Evolutionary conservation across 768 basidiomycete genomes (phyloP), one percentile per base, ranked within the genome.

Genomic region (Fomitopsis serialis): DNA sequence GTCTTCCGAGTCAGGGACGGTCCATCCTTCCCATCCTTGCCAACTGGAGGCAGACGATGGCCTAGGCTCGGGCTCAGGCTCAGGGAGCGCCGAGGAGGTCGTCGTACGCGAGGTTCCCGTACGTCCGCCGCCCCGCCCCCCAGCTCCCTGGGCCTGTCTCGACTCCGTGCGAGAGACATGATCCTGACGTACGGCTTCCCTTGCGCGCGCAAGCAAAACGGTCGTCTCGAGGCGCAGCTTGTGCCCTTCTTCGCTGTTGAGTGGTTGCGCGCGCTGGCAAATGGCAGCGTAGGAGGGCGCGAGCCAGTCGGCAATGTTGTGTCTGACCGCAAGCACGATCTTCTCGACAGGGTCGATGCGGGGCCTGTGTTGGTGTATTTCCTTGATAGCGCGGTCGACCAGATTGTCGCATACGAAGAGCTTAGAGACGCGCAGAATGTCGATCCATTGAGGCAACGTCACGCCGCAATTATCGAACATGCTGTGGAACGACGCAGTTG

Each of bases 281-380:
- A 75, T 56, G 3, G 65, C 63, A 21, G 58, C 59, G 50, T 73
- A 73, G 17, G 73, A 70, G 0, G 69, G 64, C 3, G 55, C 45
- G 10, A 71, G 61, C 75, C 74, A 76, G 29, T 63, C 55, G 9
- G 55, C 58, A n/a, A 75, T 60, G 29, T 69, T 62, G 50, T 69
- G 66, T 48, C 66, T 63, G 29, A 61, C 59, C 3, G 73, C 74
- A 5, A 76, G 63, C 9, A 57, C 57, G 19, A 75, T 63, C 49
- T 64, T 63, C 17, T 66, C 59, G 22, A 71, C 58, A 9, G 70
- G 66, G 34, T 68, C 60, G 2, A 67, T 48, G 24, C 23, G 47
- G 25, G 53, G 52, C 24, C 56, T 52, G 44, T 27, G 42, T 1
- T 45, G 21, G 2, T 65, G 59, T 45, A 75, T 63, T 19, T 63